Conservation (phyloP, 1,284 basidiomycete species). For the Leccinum discolor region DNA sequence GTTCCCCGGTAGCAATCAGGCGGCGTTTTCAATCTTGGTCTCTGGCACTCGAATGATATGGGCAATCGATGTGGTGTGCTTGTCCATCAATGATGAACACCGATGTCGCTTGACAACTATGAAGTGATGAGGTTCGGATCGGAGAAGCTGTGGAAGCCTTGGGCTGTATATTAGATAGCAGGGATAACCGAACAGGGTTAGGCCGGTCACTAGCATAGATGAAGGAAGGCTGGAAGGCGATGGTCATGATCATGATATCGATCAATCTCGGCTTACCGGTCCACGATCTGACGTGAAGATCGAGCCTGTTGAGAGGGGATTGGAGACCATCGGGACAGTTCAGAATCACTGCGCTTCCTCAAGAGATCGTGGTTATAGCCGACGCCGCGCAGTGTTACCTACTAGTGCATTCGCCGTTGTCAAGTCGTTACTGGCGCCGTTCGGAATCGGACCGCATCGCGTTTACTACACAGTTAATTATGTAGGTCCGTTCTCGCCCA, state of each 20-base stretch:
- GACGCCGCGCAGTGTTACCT: not conserved
- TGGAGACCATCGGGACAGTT: not conserved
- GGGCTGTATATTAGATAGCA: not conserved
- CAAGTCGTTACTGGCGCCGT: not conserved
- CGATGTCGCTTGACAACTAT: not conserved
- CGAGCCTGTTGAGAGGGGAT: not conserved
- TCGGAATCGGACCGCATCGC: not conserved
- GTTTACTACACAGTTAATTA: too few relatives aligned
- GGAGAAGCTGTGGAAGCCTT: not conserved
- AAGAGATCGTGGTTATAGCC: not conserved
- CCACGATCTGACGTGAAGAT: not conserved
- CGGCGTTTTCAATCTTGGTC: not conserved
- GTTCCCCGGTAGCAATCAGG: not conserved
- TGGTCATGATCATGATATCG: not conserved
- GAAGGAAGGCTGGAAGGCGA: not conserved
- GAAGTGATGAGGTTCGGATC: not conserved
- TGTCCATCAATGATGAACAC: not conserved
- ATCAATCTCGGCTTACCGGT: not conserved
- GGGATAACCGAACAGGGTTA: not conserved
- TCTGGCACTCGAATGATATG: not conserved
- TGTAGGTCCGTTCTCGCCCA: not conserved
- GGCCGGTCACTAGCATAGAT: not conserved
- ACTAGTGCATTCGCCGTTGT: not conserved
- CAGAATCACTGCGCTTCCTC: not conserved
- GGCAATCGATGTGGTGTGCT: not conserved